These are phyloP conservation scores for Chrysoporthe puriensis DNA, from an alignment of 2,329 filamentous ascomycete species.

Conservation along the genomic window DNA sequence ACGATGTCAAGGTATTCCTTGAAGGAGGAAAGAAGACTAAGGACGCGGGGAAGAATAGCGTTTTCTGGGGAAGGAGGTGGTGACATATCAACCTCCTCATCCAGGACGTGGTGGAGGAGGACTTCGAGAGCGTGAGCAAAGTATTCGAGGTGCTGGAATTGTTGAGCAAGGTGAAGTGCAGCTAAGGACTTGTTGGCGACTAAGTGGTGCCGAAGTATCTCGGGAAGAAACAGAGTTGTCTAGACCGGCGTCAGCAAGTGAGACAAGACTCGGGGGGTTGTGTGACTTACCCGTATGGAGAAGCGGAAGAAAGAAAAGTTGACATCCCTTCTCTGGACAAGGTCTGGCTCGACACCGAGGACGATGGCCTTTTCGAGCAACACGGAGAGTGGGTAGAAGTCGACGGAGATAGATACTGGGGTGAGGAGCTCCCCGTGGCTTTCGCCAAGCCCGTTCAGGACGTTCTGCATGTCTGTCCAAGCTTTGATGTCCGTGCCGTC, in stretches of 20 bases:
- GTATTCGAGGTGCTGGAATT: constrained; percentile 86
- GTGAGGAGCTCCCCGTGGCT: constrained; percentile 70
- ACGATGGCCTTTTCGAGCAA: constrained; percentile 88
- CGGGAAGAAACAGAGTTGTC: constrained; percentile 92
- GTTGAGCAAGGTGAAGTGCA: constrained; percentile 79
- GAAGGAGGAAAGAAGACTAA: constrained; percentile 71
- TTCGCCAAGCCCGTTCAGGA: constrained; percentile 72
- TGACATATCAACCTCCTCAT: constrained; percentile 82
- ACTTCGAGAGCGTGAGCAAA: constrained; percentile 93
- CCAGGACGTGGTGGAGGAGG: constrained; percentile 87
- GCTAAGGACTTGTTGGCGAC: constrained; percentile 75
- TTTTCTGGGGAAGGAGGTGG: constrained; percentile 64
- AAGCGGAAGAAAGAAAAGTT: constrained; percentile 90
- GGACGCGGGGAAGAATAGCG: constrained; percentile 65
- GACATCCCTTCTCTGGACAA: constrained; percentile 90
- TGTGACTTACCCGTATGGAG: constrained; percentile 73
- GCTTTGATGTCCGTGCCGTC: constrained; percentile 83
- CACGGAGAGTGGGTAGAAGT: constrained; percentile 92
- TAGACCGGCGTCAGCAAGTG: constrained; percentile 41
- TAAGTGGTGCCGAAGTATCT: constrained; percentile 80
- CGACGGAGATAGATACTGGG: constrained; percentile 78
- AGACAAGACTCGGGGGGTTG: constrained; percentile 13
- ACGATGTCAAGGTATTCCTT: constrained; percentile 92
- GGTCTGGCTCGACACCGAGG: constrained; percentile 86
- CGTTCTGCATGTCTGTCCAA: constrained; percentile 87